Percentiles rank a stretch among this genome's conserved stretches.
These are phyloP conservation scores for Oxyria digyna DNA, from an alignment of 148 eudicot genomes.

Conservation along the genomic window DNA sequence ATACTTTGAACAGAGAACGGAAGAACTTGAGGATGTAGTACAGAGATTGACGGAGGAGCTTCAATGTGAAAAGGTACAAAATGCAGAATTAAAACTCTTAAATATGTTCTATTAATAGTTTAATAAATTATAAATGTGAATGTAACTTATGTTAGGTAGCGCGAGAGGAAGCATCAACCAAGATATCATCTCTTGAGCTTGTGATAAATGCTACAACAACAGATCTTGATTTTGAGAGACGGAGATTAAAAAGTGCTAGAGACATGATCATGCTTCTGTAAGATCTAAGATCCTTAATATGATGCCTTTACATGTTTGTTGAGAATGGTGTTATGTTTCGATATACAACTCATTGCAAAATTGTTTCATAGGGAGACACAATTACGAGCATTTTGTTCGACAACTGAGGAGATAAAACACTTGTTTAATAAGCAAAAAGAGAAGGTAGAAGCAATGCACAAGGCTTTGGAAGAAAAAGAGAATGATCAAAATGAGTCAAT, in stretches of 20 bases:
- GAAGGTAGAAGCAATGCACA: constrained; percentile 84
- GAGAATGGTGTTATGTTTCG: no score
- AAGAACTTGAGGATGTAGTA: constrained; percentile 59
- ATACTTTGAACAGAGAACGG: constrained; percentile 33
- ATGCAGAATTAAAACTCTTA: constrained; percentile 7
- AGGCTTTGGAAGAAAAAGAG: constrained; percentile 80
- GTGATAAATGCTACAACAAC: constrained; percentile 77
- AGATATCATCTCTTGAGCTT: constrained; percentile 82
- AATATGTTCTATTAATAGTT: no score
- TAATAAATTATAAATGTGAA: no score
- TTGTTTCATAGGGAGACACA: constrained; percentile 61
- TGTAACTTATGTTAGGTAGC: no score
- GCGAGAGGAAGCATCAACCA: constrained; percentile 97
- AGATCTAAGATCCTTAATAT: constrained; percentile 9
- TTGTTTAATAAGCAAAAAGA: constrained; percentile 80
- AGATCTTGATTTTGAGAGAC: constrained; percentile 84
- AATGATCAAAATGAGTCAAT: constrained; percentile 51
- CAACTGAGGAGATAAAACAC: constrained; percentile 71
- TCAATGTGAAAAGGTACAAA: constrained; percentile 75
- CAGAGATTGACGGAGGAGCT: constrained; percentile 57
- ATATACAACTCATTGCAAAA: neutral
- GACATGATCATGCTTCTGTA: constrained; percentile 93
- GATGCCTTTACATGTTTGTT: no score
- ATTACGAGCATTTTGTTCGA: constrained; percentile 83
- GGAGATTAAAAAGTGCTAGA: constrained; percentile 62